Evolutionary conservation across 306 rosid genomes (phyloP).

Genomic region (Urtica urens): DNA sequence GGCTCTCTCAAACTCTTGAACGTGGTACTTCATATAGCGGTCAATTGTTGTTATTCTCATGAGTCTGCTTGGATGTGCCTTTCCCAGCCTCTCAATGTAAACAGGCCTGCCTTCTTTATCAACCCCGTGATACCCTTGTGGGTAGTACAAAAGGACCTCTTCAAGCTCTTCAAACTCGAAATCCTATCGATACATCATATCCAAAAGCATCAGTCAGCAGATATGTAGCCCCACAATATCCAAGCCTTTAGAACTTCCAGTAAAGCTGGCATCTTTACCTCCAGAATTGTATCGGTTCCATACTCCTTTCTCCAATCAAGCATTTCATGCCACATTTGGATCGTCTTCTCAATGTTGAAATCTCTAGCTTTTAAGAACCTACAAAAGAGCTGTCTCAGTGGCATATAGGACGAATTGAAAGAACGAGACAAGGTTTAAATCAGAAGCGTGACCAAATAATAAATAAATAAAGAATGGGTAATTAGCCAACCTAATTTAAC

Average conservation of each 20-base stretch:
- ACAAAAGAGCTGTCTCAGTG: conserved; percentile 2
- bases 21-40: conserved; percentile 81
- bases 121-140: conserved; percentile 95
- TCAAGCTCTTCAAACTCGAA: conserved; percentile 84
- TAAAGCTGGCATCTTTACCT: conserved; percentile 41
- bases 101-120: conserved; percentile 96
- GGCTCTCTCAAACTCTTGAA: conserved; percentile 90
- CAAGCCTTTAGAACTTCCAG: neutral
- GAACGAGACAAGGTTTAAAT: neutral
- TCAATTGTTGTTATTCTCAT: conserved; percentile 75
- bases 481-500: no score
- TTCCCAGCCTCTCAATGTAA: conserved; percentile 91
- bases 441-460: neutral
- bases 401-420: neutral
- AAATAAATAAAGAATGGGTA: no score
- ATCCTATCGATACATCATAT: conserved; percentile 42
- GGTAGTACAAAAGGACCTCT: conserved; percentile 87
- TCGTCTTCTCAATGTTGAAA: conserved; percentile 59
- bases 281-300: conserved; percentile 69
- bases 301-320: conserved; percentile 76
- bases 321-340: conserved; percentile 92
- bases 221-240: neutral
- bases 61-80: conserved; percentile 86
- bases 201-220: neutral
- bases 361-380: conserved; percentile 90